A percentile compares a stretch with the other conserved stretches of the same genome.
phyloP scores from a whole-genome alignment of 2,329 filamentous ascomycete genomes.

The Atkinsonella hypoxylon region DNA sequence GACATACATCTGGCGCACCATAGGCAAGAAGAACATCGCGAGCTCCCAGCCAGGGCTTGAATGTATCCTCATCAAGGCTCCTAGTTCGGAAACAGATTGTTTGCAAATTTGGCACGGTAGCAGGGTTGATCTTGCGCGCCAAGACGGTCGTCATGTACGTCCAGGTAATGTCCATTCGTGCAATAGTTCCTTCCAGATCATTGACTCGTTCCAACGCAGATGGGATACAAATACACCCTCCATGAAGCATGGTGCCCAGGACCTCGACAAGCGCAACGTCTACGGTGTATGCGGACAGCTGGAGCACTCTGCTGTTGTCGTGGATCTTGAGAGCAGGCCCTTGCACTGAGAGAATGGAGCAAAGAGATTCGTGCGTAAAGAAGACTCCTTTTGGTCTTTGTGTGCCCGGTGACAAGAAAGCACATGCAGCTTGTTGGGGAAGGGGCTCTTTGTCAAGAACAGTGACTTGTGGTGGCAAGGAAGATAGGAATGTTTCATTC shows the following conservation, averaged over 20 bases:
- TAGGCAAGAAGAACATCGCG: conserved; percentile 38
- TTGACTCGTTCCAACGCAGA: conserved; percentile 35
- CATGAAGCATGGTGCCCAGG: conserved; percentile 38
- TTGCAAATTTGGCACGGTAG: conserved; percentile 23
- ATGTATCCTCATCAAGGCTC: conserved; percentile 37
- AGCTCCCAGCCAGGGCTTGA: conserved; percentile 32
- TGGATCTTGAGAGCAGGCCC: conserved; percentile 37
- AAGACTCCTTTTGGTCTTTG: conserved; percentile 46
- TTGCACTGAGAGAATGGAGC: conserved; percentile 40
- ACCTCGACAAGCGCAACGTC: conserved; percentile 41
- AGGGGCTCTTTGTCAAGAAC: conserved; percentile 21
- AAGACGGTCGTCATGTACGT: conserved; percentile 47
- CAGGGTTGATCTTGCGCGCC: conserved; percentile 31
- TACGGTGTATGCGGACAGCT: conserved; percentile 42
- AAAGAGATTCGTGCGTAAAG: conserved; percentile 47
- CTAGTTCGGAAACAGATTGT: conserved; percentile 36
- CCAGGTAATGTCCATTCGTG: conserved; percentile 37
- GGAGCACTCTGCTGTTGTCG: conserved; percentile 40
- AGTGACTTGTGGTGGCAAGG: conserved; percentile 19
- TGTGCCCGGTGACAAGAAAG: conserved; percentile 44
- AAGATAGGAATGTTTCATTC: conserved; percentile 28
- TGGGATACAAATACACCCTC: conserved; percentile 49
- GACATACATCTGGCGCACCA: conserved; percentile 38
- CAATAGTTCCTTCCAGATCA: conserved; percentile 37
- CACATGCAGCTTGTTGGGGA: conserved; percentile 42